Evolutionary conservation across 2,329 filamentous ascomycete species (phyloP).

Genomic region (Colletotrichum phormii): DNA sequence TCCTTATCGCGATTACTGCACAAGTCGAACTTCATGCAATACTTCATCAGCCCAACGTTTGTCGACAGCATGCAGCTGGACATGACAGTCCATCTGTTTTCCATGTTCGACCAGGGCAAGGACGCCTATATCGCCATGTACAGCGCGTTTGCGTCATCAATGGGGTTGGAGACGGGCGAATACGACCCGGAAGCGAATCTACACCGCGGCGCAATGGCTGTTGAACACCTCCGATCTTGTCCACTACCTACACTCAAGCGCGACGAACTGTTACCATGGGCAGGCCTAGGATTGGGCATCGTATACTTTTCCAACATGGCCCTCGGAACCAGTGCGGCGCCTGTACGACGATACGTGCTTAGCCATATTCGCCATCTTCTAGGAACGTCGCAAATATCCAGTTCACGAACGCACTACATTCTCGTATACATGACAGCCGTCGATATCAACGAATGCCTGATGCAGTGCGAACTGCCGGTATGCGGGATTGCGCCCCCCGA

Average conservation of each 20-base stretch:
- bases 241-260: constrained; percentile 24
- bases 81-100: constrained; percentile 33
- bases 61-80: constrained; percentile 35
- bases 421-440: constrained; percentile 40
- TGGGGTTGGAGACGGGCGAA: constrained; percentile 29
- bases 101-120: constrained; percentile 34
- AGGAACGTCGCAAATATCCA: constrained; percentile 24
- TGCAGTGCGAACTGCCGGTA: constrained; percentile 39
- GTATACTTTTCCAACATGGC: constrained; percentile 35
- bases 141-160: constrained; percentile 25
- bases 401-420: constrained; percentile 27
- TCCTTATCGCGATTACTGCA: constrained; percentile 26
- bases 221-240: constrained; percentile 30
- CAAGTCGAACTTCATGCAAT: constrained; percentile 34
- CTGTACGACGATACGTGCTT: constrained; percentile 29
- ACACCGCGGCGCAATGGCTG: constrained; percentile 30
- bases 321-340: constrained; percentile 32
- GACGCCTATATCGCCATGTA: constrained; percentile 35
- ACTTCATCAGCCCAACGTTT: constrained; percentile 29
- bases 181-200: constrained; percentile 29
- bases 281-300: constrained; percentile 22
- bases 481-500: constrained; percentile 36
- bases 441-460: constrained; percentile 42
- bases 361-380: constrained; percentile 32
- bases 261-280: constrained; percentile 29